These are phyloP conservation scores for Plectranthus barbatus DNA, from an alignment of 257 asterid genomes.

Conservation along the genomic window DNA sequence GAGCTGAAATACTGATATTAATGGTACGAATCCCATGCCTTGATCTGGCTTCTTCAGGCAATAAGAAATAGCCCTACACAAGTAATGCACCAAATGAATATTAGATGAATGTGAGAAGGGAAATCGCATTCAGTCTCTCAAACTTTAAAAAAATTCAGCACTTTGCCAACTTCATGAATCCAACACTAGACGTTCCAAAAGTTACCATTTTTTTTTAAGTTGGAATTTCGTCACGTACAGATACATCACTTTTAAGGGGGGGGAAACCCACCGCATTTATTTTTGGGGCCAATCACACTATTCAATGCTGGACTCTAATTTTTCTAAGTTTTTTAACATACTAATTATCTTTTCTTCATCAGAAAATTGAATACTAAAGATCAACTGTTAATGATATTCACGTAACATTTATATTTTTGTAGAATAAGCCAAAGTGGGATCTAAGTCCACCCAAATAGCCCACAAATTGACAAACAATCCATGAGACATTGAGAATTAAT, in stretches of 20 bases:
- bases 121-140: background rate
- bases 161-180: background rate
- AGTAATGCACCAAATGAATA: slow-evolving; percentile 11
- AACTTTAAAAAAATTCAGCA: background rate
- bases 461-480: background rate
- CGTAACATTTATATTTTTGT: too few species aligned
- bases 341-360: too few species aligned
- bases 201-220: background rate
- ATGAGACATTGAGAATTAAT: background rate
- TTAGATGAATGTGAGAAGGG: slow-evolving; percentile 11
- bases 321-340: background rate
- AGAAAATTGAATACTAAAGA: too few species aligned
- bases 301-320: too few species aligned
- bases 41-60: slow-evolving; percentile 85
- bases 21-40: slow-evolving; percentile 64
- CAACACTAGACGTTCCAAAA: background rate
- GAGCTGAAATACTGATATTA: slow-evolving; percentile 81
- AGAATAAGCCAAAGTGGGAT: too few species aligned
- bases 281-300: too few species aligned
- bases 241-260: background rate
- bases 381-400: too few species aligned
- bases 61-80: slow-evolving; percentile 78
- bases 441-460: too few species aligned
- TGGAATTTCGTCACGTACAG: background rate
- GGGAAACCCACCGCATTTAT: too few species aligned